phyloP scores from a whole-genome alignment of 345 rosid species.

The Citrus unshiu region DNA sequence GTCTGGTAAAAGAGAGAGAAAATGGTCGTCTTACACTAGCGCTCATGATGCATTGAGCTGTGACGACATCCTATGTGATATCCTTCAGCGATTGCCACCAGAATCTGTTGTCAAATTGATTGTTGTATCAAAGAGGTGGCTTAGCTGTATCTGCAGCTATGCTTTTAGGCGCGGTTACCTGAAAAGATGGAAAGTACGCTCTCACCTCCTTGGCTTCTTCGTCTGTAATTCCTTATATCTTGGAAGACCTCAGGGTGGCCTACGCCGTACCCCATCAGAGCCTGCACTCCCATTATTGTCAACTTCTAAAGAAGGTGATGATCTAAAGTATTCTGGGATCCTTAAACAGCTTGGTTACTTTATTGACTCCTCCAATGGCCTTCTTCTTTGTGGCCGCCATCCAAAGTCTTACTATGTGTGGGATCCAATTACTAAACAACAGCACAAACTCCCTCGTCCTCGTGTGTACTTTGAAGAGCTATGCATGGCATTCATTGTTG shows the following conservation, averaged over 20 bases:
- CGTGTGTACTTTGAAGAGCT: conserved; percentile 52
- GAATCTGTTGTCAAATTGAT: conserved; percentile 37
- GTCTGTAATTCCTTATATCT: conserved; percentile 48
- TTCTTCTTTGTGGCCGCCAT: conserved; percentile 68
- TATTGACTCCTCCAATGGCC: conserved; percentile 56
- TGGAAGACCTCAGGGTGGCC: conserved; percentile 34
- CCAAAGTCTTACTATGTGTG: conserved; percentile 60
- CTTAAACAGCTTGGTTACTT: conserved; percentile 56
- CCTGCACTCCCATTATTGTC: conserved; percentile 52
- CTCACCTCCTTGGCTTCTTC: conserved; percentile 53
- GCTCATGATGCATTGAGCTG: conserved; percentile 36
- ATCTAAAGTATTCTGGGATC: conserved; percentile 39
- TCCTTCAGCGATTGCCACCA: conserved; percentile 50
- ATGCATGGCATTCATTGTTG: conserved; percentile 57
- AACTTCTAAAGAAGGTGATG: conserved; percentile 53
- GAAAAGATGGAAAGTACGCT: conserved; percentile 39
- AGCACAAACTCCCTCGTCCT: conserved; percentile 44
- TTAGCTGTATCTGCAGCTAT: conserved; percentile 42
- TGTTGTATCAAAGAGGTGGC: conserved; percentile 59
- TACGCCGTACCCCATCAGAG: conserved; percentile 43
- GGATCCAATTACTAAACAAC: conserved; percentile 37
- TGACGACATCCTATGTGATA: conserved; percentile 48
- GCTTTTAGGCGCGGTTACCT: conserved; percentile 41
- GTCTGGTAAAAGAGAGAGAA: conserved; percentile 11
- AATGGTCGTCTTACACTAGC: conserved; percentile 7